Evolutionary conservation across 1,139 yeast genomes (phyloP).

Genomic region (Magnusiomyces suaveolens): DNA sequence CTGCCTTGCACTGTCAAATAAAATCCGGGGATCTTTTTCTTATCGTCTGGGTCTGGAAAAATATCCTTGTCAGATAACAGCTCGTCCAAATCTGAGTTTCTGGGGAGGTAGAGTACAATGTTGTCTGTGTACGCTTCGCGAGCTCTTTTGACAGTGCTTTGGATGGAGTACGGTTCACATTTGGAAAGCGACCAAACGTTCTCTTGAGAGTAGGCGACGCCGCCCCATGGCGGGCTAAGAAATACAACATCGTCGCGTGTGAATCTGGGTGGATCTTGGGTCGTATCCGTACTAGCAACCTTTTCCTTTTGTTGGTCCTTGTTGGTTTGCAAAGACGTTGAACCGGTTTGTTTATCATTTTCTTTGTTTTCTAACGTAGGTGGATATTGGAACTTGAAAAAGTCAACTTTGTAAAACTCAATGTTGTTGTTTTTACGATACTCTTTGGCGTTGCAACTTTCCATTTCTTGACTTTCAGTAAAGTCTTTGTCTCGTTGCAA

Average conservation of each 20-base stretch:
- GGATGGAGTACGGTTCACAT: constrained; percentile 25
- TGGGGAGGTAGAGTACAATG: constrained; percentile 67
- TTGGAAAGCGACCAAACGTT: constrained; percentile 41
- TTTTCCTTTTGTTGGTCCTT: constrained; percentile 17
- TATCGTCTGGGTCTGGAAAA: constrained; percentile 1
- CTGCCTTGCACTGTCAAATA: constrained; percentile 6
- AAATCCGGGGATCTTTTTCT: constrained; percentile 1
- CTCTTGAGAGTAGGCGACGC: constrained; percentile 50
- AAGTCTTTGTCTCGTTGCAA: no score
- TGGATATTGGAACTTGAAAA: constrained; percentile 23
- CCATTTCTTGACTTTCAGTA: no score
- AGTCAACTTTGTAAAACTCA: constrained; percentile 22
- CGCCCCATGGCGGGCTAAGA: constrained; percentile 97
- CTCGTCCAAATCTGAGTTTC: constrained; percentile 54
- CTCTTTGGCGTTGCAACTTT: neutral
- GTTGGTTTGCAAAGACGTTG: constrained; percentile 12
- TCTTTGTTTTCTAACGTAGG: neutral
- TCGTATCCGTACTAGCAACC: no score
- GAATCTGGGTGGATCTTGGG: constrained; percentile 7
- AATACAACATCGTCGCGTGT: constrained; percentile 48
- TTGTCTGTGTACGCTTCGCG: constrained; percentile 38
- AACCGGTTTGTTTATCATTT: neutral
- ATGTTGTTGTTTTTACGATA: constrained; percentile 11
- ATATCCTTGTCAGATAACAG: neutral
- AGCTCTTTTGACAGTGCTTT: constrained; percentile 36